These are phyloP conservation scores for Fragilaria crotonensis DNA, from an alignment of 108 stramenopile species.

Conservation along the genomic window DNA sequence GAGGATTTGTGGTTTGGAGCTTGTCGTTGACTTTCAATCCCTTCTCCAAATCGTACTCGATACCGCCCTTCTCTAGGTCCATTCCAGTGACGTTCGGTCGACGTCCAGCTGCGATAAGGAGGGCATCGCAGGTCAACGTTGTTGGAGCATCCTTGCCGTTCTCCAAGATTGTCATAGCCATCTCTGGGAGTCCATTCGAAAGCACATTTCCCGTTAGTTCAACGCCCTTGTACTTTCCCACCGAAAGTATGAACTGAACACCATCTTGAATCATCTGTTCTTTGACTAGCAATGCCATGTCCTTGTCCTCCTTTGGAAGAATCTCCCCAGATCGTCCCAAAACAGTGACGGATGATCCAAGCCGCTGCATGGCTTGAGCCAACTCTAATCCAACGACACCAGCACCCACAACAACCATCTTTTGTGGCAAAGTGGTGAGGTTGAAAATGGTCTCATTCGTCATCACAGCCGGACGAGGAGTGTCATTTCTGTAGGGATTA, in stretches of 20 bases:
- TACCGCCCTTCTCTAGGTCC: constrained; percentile 75
- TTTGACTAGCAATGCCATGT: constrained; percentile 53
- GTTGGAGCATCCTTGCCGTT: constrained; percentile 25
- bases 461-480: constrained; percentile 46
- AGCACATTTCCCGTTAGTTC: constrained; percentile 38
- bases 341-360: constrained; percentile 72
- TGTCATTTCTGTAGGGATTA: constrained; percentile 4
- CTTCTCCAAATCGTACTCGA: constrained; percentile 53
- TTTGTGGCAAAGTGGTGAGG: constrained; percentile 62
- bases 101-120: constrained; percentile 80
- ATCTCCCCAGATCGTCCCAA: constrained; percentile 63
- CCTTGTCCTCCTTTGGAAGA: constrained; percentile 70
- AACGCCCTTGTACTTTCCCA: constrained; percentile 33
- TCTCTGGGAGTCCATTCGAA: constrained; percentile 37
- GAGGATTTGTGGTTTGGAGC: constrained; percentile 59
- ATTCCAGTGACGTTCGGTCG: constrained; percentile 78
- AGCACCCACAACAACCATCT: constrained; percentile 72
- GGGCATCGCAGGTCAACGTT: constrained; percentile 43
- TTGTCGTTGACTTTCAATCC: constrained; percentile 79
- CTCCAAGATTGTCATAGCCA: constrained; percentile 35
- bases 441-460: constrained; percentile 90
- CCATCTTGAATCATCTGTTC: constrained; percentile 50
- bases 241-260: constrained; percentile 38
- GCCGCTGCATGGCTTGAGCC: constrained; percentile 79
- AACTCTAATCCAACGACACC: constrained; percentile 89